Base-by-base conservation (phyloP, 257 asterid species). In the Solanum habrochaites region DNA sequence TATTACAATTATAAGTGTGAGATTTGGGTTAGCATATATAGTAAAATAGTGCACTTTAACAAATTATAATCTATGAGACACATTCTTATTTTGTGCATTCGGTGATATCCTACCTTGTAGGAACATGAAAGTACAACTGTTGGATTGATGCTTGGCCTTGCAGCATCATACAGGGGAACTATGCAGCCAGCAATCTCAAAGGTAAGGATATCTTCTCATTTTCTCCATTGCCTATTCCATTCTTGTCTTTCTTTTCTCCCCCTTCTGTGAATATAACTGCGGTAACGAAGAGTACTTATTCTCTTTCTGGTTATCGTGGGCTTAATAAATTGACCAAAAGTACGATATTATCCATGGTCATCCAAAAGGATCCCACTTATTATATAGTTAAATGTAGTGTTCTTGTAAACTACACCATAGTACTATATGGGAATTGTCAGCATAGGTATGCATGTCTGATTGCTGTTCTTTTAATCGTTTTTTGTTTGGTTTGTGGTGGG, bases 131-230 rank as follows among this genome's bases (percentile, higher is more conserved):
- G 94, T 89, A 97, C 99, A 40, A 92, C 99, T 64, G 98, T 96
- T 82, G 99, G 99, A 86, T 89, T 97, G 90, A 95, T 97, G 99
- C 93, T 97, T 85, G 99, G 99, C 86, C 98, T 97, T 77, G 99
- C 99, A 27, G 98, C 99, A 89, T 97, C 99, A 78, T 91, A 95
- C 89, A 92, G 95, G 90, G 99, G 99, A 88, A 94, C 98, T 58
- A 97, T 97, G 99, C 97, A 95, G 85, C 99, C 99, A n/a, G 93
- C 96, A 80, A 95, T 97, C 86, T 94, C 99, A 70, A 97, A 97
- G 99, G 99, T 95, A 77, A 90, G 83, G 85, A 83, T 83, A 86
- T 87, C 66, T 64, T 60, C 56, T 80, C 83, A 64, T 86, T 58
- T 75, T 60, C 23, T 81, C 74, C 85, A 67, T 87, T 64, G 83